Evolutionary conservation across 495 filamentous ascomycete genomes (phyloP).

Genomic region (Penicillium cinerascens): DNA sequence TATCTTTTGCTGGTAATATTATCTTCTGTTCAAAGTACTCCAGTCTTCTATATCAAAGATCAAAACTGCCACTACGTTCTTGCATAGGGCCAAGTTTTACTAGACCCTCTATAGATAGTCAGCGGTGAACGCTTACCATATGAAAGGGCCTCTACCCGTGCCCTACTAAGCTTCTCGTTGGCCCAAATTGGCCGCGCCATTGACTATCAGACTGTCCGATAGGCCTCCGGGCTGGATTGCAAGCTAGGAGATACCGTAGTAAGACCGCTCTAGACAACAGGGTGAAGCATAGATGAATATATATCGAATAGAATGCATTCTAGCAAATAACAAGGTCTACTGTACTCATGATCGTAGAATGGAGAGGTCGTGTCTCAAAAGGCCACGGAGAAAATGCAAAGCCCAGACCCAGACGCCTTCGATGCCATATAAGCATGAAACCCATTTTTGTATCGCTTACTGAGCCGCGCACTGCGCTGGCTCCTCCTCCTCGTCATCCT

Average conservation of each 20-base stretch:
- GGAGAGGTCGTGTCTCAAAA: conserved; percentile 8
- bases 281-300: neutral
- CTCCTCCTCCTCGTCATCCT: conserved; percentile 66
- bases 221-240: no score
- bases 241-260: no score
- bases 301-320: neutral
- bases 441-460: conserved; percentile 43
- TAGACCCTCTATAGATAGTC: no score
- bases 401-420: conserved; percentile 25
- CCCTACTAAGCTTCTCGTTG: no score
- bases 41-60: neutral
- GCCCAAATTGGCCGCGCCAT: no score
- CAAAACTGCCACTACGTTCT: no score
- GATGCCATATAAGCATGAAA: conserved; percentile 22
- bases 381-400: conserved; percentile 14
- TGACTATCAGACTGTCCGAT: no score
- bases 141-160: no score
- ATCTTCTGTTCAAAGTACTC: conserved; percentile 14
- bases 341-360: conserved; percentile 13
- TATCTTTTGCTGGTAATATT: conserved; percentile 19
- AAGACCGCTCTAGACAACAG: neutral
- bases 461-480: conserved; percentile 81
- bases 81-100: no score
- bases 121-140: no score
- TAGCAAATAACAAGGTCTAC: conserved; percentile 5